These are phyloP conservation scores for Nissolia schottii DNA, from an alignment of 306 rosid species.

Conservation along the genomic window DNA sequence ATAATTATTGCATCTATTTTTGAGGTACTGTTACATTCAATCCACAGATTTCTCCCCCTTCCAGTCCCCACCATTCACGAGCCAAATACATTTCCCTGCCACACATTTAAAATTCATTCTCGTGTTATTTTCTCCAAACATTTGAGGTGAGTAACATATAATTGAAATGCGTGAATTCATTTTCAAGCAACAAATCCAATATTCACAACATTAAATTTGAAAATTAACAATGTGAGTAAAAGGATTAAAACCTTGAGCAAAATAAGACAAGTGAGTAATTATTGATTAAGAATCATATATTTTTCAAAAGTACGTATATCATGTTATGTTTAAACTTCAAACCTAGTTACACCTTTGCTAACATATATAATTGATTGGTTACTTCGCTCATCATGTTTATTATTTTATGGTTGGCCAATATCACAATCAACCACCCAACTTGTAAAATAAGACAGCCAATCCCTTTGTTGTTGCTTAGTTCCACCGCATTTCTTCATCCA, in stretches of 20 bases:
- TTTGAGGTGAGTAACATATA: neutral
- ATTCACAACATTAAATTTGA: neutral
- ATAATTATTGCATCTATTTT: neutral
- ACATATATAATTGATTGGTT: neutral
- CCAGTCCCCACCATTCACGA: constrained; percentile 3
- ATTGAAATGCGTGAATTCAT: neutral
- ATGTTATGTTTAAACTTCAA: neutral
- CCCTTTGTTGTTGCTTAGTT: constrained; percentile 8
- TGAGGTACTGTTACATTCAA: neutral
- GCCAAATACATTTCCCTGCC: constrained; percentile 2
- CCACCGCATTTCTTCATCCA: neutral
- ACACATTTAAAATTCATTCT: neutral
- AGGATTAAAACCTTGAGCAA: neutral
- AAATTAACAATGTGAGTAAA: neutral
- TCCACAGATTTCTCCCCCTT: neutral
- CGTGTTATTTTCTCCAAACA: neutral
- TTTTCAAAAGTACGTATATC: neutral
- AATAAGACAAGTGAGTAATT: neutral
- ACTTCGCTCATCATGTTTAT: neutral
- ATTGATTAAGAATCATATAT: neutral
- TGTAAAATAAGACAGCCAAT: constrained; percentile 10
- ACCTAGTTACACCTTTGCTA: neutral
- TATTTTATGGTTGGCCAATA: constrained; percentile 14
- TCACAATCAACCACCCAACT: constrained; percentile 25
- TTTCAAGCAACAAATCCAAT: neutral